Base-by-base conservation (phyloP, 805 yeast species). In the Yarrowia bubula region DNA sequence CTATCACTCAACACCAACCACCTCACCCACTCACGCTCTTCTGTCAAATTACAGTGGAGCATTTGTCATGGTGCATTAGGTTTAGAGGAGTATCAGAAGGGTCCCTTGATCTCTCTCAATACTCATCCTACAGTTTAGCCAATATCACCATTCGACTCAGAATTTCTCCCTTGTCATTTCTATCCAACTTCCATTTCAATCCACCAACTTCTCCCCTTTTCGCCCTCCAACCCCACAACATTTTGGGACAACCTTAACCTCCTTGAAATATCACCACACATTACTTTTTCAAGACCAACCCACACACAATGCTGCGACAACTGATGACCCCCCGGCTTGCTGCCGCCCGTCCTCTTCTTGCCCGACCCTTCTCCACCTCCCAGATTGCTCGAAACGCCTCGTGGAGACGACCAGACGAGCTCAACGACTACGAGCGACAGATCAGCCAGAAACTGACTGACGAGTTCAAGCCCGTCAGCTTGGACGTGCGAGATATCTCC, bases 401-500 rank as follows among this genome's bases (percentile, higher is more conserved):
- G 41, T 58, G 64, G 64, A 22, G 35, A 33, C 64, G 64, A 4
- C 48, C 67, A 14, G 65, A 65, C n/a, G 67, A 67, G 18, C 78
- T 81, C 80, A 86, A 80, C 67, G 85, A 80, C 15, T 86, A 87
- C 71, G 97, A 92, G 75, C 74, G 78, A 61, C 80, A 86, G 73
- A 83, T 92, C 31, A 86, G 78, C 71, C 76, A 80, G 31, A 84
- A 84, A 65, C 78, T 92, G 43, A 71, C 79, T 10, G 75, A 79
- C 28, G 81, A 81, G 64, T 83, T 93, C 55, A 69, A 78, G 7
- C 98, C 99, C 1, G 74, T 77, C 35, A 76, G 75, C 39, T 77
- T 92, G 51, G 80, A 81, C 32, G 98, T 93, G 7, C 79, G 81
- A 68, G 98, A 93, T 73, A 86, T 93, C 8, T 87, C 95, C 32